Evolutionary conservation across 2,329 filamentous ascomycete species (phyloP), one percentile per base, ranked within the genome.

Genomic region (Fusarium poae): DNA sequence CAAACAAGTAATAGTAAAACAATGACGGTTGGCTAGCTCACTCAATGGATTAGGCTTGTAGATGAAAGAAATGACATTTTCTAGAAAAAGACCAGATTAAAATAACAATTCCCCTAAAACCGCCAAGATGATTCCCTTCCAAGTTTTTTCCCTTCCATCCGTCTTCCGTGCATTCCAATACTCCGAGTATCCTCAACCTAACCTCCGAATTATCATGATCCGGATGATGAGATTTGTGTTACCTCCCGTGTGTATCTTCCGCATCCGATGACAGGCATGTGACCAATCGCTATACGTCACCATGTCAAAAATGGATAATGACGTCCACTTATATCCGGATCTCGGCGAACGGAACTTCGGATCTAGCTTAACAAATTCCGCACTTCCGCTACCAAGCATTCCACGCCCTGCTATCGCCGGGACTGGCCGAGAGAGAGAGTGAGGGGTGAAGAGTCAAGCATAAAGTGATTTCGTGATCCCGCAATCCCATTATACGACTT

Each of bases 281-380:
- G 32, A 45, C 69, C 69, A 72, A 72, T 72, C 49, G 53, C 4
- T 6, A 18, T 2, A 8, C 12, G 8, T 27, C 13, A 5, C 11
- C 18, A 25, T 51, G 25, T 72, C 63, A 54, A 58, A 66, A 67
- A 67, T 45, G 69, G 69, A 64, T 53, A 62, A 70, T 67, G 69
- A 67, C 66, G 68, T 63, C 34, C 50, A 32, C 57, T 5, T 5
- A 57, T 13, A 7, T 27, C 62, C 62, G 67, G 70, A 55, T 51
- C 15, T 46, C 61, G 76, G 74, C 65, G 48, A 30, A 48, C 72
- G 77, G 77, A 78, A 75, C 44, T 69, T 74, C 77, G 76, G 76
- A 77, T 72, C 48, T 42, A n/a, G 27, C 20, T 9, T 9, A 2
- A 25, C 21, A 1, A 18, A 34, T 45, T 59, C 62, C 68, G 68